phyloP scores from a whole-genome alignment of 805 yeast genomes.

The Nakazawaea laoshanensis region DNA sequence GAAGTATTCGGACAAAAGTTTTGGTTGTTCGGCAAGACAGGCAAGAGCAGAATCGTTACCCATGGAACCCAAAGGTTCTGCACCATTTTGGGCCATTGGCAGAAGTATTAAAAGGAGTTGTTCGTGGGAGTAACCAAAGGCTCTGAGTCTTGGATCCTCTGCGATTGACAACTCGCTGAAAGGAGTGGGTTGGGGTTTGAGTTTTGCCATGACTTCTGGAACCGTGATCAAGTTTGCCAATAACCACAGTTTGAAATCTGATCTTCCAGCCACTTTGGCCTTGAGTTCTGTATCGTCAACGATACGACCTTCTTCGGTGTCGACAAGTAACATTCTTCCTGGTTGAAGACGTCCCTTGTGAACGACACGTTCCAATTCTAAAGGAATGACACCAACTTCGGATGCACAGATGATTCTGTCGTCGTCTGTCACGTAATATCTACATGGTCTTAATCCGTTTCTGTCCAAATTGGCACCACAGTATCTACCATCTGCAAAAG shows the following conservation, averaged over 20 bases:
- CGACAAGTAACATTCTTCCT: slow-evolving; percentile 92
- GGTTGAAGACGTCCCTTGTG: slow-evolving; percentile 94
- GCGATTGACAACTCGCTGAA: slow-evolving; percentile 43
- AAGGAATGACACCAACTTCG: slow-evolving; percentile 94
- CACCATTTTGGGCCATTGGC: slow-evolving; percentile 90
- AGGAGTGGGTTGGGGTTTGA: slow-evolving; percentile 28
- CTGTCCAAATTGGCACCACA: slow-evolving; percentile 98
- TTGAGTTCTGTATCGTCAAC: slow-evolving; percentile 92
- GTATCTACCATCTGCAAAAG: slow-evolving; percentile 94
- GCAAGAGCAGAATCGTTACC: slow-evolving; percentile 97
- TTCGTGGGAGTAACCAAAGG: slow-evolving; percentile 93
- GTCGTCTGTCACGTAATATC: slow-evolving; percentile 91
- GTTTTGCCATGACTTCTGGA: slow-evolving; percentile 63
- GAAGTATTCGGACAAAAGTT: slow-evolving; percentile 85
- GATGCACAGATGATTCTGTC: slow-evolving; percentile 96
- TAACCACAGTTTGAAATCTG: slow-evolving; percentile 92
- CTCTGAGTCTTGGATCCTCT: slow-evolving; percentile 73
- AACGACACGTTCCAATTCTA: slow-evolving; percentile 72
- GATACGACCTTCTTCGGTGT: slow-evolving; percentile 84
- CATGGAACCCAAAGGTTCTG: slow-evolving; percentile 96
- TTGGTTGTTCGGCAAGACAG: slow-evolving; percentile 89
- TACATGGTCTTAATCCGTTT: slow-evolving; percentile 96
- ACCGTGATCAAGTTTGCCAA: slow-evolving; percentile 78
- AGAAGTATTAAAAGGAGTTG: slow-evolving; percentile 76
- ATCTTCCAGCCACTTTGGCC: slow-evolving; percentile 65